Conservation (phyloP, 2,329 filamentous ascomycete species). For the Bipolaris sorokiniana region DNA sequence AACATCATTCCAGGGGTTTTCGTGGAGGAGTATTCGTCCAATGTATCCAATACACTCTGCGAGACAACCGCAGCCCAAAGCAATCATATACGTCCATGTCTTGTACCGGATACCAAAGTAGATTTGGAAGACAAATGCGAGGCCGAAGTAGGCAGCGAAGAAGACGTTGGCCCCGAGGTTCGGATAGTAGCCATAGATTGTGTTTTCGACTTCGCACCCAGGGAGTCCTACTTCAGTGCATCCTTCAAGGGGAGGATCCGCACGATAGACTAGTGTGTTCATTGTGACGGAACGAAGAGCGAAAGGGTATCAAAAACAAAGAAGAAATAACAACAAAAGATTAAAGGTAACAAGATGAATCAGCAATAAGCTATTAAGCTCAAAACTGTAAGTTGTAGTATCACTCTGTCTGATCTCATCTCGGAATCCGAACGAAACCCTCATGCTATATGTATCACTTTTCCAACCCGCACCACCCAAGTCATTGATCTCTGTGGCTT, state of each 20-base stretch:
- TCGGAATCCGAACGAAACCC: too few species aligned
- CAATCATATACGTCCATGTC: conserved; percentile 61
- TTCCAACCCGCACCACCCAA: too few species aligned
- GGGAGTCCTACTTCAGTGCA: conserved; percentile 24
- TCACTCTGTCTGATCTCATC: background rate
- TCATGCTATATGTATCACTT: background rate
- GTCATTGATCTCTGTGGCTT: too few species aligned
- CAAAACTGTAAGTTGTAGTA: background rate
- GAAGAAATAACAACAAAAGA: background rate
- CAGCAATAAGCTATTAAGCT: too few species aligned
- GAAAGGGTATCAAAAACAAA: background rate
- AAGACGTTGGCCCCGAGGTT: conserved; percentile 57
- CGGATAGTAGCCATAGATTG: conserved; percentile 61
- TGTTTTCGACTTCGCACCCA: conserved; percentile 51
- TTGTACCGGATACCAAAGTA: conserved; percentile 56
- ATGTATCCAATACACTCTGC: conserved; percentile 63
- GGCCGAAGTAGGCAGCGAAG: conserved; percentile 58
- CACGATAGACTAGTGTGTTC: background rate
- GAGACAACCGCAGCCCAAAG: conserved; percentile 54
- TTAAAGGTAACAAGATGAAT: background rate
- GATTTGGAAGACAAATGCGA: conserved; percentile 57
- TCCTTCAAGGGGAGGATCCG: conserved; percentile 1
- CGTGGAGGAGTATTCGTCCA: conserved; percentile 59
- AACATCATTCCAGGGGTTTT: conserved; percentile 58
- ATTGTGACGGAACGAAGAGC: background rate